These are phyloP conservation scores for Alternaria conjuncta DNA, from an alignment of 2,329 filamentous ascomycete species.

Conservation along the genomic window DNA sequence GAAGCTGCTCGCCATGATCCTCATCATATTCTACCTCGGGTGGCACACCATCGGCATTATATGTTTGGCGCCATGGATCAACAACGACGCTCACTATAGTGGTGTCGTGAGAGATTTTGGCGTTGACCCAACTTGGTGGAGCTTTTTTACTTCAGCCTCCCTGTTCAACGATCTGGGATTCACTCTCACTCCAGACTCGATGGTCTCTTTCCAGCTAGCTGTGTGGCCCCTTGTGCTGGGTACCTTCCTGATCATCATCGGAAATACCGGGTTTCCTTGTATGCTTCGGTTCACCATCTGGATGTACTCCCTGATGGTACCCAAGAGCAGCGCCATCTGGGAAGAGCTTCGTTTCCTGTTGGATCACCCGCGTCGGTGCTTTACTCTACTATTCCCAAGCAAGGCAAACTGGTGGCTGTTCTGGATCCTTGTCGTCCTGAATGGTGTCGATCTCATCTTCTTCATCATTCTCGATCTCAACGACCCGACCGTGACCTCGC, in stretches of 20 bases:
- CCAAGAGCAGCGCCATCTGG: conserved; percentile 73
- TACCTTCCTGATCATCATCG: conserved; percentile 88
- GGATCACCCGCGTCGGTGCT: conserved; percentile 94
- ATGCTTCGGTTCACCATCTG: conserved; percentile 95
- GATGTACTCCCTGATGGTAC: conserved; percentile 71
- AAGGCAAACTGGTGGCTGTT: conserved; percentile 97
- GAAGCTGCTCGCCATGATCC: conserved; percentile 80
- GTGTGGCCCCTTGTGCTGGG: conserved; percentile 77
- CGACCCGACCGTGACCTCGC: conserved; percentile 68
- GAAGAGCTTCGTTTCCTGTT: conserved; percentile 91
- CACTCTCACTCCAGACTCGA: conserved; percentile 90
- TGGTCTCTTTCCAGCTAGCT: conserved; percentile 84
- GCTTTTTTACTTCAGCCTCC: conserved; percentile 84
- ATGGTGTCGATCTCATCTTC: conserved; percentile 84
- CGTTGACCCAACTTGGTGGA: conserved; percentile 83
- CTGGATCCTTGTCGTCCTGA: conserved; percentile 80
- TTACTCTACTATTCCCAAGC: conserved; percentile 90
- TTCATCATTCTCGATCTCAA: conserved; percentile 92
- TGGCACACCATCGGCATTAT: conserved; percentile 81
- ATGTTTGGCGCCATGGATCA: conserved; percentile 81
- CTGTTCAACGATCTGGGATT: conserved; percentile 96
- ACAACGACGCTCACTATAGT: conserved; percentile 65
- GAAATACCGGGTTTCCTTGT: conserved; percentile 93
- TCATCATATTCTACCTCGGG: conserved; percentile 79
- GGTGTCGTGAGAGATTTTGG: conserved; percentile 66